Evolutionary conservation across 768 basidiomycete species (phyloP).

Genomic region (Termitomyces bulborhizus): DNA sequence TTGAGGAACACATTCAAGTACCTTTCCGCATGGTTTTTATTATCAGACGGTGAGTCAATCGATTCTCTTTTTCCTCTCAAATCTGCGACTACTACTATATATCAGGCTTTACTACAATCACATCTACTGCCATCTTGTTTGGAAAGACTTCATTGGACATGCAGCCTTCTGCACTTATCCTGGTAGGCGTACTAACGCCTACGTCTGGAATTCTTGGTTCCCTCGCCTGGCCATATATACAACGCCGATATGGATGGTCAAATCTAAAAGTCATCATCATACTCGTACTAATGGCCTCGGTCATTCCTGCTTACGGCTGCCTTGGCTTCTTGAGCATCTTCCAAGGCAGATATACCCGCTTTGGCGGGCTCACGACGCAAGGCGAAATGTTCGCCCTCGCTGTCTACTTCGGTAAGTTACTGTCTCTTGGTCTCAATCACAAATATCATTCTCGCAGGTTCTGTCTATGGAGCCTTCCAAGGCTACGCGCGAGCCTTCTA

Average conservation of each 20-base stretch:
- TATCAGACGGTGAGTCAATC: constrained; percentile 69
- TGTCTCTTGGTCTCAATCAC: not conserved
- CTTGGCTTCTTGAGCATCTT: constrained; percentile 65
- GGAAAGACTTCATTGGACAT: constrained; percentile 86
- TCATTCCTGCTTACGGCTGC: constrained; percentile 78
- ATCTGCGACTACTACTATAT: not conserved
- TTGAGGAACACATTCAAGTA: constrained; percentile 85
- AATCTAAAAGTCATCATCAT: constrained; percentile 62
- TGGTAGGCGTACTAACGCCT: constrained; percentile 78
- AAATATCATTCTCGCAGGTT: constrained; percentile 29
- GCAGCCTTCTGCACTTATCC: constrained; percentile 67
- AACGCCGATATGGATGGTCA: constrained; percentile 55
- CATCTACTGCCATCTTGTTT: constrained; percentile 87
- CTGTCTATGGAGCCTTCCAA: constrained; percentile 87
- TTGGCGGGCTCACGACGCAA: constrained; percentile 73
- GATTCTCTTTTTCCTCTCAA: not conserved
- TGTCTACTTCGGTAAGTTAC: constrained; percentile 66
- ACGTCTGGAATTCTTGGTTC: constrained; percentile 78
- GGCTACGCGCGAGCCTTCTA: constrained; percentile 85
- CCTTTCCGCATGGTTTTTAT: constrained; percentile 89
- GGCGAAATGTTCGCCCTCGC: constrained; percentile 85
- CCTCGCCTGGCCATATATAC: constrained; percentile 71
- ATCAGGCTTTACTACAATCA: constrained; percentile 85
- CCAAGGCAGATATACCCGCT: constrained; percentile 31
- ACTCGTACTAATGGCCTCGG: constrained; percentile 59